Evolutionary conservation across 805 yeast species (phyloP).

Genomic region (Metahyphopichia silvanorum): DNA sequence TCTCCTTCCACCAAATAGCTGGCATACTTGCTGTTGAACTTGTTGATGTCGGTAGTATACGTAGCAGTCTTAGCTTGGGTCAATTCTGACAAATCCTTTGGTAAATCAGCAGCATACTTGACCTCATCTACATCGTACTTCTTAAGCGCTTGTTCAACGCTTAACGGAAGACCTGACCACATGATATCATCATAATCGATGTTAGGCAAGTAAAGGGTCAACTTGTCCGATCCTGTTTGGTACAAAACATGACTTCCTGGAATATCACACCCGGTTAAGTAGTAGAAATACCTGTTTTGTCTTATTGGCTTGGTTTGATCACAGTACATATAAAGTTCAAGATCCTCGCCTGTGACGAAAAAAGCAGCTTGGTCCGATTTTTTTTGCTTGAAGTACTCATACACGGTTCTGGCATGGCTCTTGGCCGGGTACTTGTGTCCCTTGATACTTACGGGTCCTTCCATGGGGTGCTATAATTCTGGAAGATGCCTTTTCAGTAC

Average conservation of each 20-base stretch:
- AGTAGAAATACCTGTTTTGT: slow-evolving; percentile 89
- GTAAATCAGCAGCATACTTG: slow-evolving; percentile 53
- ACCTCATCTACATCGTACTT: slow-evolving; percentile 84
- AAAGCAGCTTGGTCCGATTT: slow-evolving; percentile 29
- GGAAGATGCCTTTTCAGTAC: slow-evolving; percentile 1
- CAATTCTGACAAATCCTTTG: slow-evolving; percentile 25
- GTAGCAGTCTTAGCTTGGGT: slow-evolving; percentile 22
- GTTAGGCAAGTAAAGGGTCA: slow-evolving; percentile 76
- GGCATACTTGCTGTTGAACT: slow-evolving; percentile 36
- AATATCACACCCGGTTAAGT: slow-evolving; percentile 77
- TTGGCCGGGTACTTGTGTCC: slow-evolving; percentile 78
- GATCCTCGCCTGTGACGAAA: slow-evolving; percentile 59
- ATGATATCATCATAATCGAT: slow-evolving; percentile 85
- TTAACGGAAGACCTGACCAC: slow-evolving; percentile 93
- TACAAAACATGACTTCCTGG: slow-evolving; percentile 74
- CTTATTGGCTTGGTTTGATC: slow-evolving; percentile 78
- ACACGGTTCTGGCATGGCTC: slow-evolving; percentile 61
- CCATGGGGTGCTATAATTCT: background rate
- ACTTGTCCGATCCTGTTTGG: slow-evolving; percentile 47
- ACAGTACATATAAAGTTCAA: slow-evolving; percentile 64
- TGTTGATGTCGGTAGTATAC: slow-evolving; percentile 56
- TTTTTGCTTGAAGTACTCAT: slow-evolving; percentile 29
- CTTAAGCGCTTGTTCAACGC: slow-evolving; percentile 57
- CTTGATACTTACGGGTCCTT: slow-evolving; percentile 4
- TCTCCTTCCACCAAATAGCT: slow-evolving; percentile 41